Base-by-base conservation (phyloP, 163 green algal genomes). In the Picocystis sp. region DNA sequence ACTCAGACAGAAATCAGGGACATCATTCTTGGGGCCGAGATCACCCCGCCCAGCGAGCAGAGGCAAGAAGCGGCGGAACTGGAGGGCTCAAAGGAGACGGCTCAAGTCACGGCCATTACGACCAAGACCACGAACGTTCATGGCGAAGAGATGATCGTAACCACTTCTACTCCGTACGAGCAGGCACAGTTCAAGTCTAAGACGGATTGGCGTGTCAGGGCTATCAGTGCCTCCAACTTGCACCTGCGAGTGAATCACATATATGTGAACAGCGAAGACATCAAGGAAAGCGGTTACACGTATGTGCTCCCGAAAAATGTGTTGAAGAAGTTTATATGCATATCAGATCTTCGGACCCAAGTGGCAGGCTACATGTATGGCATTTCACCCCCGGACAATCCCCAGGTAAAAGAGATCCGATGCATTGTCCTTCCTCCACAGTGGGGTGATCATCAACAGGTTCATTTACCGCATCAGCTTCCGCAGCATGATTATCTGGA, bases 271-370 rank as follows among this genome's bases (percentile, higher is more conserved):
- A 76, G 52, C 22, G 57, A 65, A 34, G 84, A 92, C 67, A 82
- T 91, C 58, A 61, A 66, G 3, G 84, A 94, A 59, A 80, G 52
- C 1, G 84, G 87, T 25, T 97, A 86, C 80, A 97, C 89, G 13
- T 99, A 97, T 62, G 83, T 97, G 45, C 71, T 99, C 77, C 90
- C 90, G 49, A 99, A 99, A 76, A 99, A 99, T 72, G 55, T 99
- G 51, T 80, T 99, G 17, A 94, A 94, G 71, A 93, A 94, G 74
- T 98, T 99, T 78, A 93, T 99, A 64, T 93, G 79, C 70, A 84
- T 96, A 47, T 81, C 90, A 6, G 90, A 99, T 74, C 75, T 99
- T 55, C 78, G 90, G 48, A 99, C 90, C 9, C 90, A 99, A 74
- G 77, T 93, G 14, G 81, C 88, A 11, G 90, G 80, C 43, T 93